Conservation (phyloP, 2,329 filamentous ascomycete genomes). For the Aspergillus arachidicola region DNA sequence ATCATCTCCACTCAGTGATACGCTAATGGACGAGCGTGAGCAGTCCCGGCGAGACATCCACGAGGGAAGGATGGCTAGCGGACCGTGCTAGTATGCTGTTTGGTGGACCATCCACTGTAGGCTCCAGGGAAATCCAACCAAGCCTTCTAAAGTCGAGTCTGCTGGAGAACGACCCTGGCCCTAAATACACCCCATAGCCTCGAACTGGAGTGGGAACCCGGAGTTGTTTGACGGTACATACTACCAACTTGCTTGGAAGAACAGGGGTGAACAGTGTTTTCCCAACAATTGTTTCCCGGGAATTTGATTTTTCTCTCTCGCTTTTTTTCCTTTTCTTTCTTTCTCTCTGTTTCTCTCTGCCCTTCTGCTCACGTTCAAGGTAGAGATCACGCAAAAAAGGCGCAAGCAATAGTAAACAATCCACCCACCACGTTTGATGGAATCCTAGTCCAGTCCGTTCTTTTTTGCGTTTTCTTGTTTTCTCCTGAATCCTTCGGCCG, state of each 20-base stretch:
- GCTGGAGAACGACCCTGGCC: conserved; percentile 11
- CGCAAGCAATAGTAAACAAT: not conserved
- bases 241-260: conserved; percentile 1
- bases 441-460: not conserved
- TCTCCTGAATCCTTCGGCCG: not conserved
- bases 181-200: conserved; percentile 1
- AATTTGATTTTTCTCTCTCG: not conserved
- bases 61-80: conserved; percentile 25
- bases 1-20: conserved; percentile 25
- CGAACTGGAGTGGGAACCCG: not conserved
- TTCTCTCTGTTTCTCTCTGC: not conserved
- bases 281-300: not conserved
- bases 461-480: not conserved
- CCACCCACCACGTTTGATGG: not conserved
- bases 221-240: not conserved
- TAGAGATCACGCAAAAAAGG: conserved; percentile 1
- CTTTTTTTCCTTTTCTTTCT: not conserved
- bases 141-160: conserved; percentile 18
- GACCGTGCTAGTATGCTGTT: conserved; percentile 22
- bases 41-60: conserved; percentile 26
- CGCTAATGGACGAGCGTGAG: conserved; percentile 23
- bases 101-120: conserved; percentile 20
- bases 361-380: not conserved
- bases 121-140: conserved; percentile 18
- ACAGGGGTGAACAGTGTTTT: not conserved